Evolutionary conservation across 169 alveolate genomes (phyloP).

Genomic region (Theileria orientalis): DNA sequence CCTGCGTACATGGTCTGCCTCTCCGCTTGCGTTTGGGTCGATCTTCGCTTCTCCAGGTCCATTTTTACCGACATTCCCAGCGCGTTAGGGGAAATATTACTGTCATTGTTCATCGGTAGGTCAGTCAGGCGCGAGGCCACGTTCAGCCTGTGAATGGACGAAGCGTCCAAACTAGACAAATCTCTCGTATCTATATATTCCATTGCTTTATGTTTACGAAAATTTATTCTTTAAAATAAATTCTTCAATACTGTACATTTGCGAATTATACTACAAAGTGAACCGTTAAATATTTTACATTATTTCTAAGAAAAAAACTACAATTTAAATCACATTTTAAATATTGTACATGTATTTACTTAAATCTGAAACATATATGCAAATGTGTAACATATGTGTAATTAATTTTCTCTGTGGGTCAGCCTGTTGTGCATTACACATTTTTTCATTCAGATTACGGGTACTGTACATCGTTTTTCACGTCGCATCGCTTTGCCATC

Average conservation of each 20-base stretch:
- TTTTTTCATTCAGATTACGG: not conserved
- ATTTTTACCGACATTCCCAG: slow-evolving; percentile 61
- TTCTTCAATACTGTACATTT: no score
- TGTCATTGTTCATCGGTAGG: slow-evolving; percentile 51
- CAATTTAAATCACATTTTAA: no score
- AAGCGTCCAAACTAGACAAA: slow-evolving; percentile 25
- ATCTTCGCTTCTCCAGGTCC: slow-evolving; percentile 59
- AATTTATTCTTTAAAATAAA: not conserved
- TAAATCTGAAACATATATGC: not conserved
- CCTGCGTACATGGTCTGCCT: slow-evolving; percentile 43
- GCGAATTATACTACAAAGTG: no score
- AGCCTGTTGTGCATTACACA: slow-evolving; percentile 6
- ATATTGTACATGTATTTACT: not conserved
- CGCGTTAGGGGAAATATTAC: slow-evolving; percentile 63
- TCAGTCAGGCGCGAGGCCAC: slow-evolving; percentile 49
- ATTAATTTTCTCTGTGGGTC: slow-evolving; percentile 1
- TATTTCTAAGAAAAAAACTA: no score
- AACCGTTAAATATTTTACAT: not conserved
- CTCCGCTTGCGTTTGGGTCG: slow-evolving; percentile 56
- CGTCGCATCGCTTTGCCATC: slow-evolving; percentile 39
- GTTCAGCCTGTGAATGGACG: slow-evolving; percentile 31
- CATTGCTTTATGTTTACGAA: slow-evolving; percentile 2
- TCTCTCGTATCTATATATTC: slow-evolving; percentile 54
- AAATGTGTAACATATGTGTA: no score
- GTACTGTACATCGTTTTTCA: not conserved